Base-by-base conservation (phyloP, 1,284 basidiomycete genomes). In the Heterobasidion annosum region DNA sequence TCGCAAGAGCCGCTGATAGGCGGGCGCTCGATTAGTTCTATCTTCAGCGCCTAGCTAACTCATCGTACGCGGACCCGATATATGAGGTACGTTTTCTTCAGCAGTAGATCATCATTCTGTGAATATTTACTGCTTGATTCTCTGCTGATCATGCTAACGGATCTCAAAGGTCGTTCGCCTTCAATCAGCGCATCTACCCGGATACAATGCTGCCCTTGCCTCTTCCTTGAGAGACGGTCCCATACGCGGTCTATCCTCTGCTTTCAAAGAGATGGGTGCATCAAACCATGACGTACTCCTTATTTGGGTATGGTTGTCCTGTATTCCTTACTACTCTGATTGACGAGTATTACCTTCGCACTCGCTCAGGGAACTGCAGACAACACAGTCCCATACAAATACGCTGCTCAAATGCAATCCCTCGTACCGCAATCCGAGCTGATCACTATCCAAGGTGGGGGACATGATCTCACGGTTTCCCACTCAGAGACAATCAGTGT, bases 181-280 rank as follows among this genome's bases (percentile, higher is more conserved):
- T 10, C 88, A 91, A 68, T 83, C 82, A 0, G 85, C 85, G 1
- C 79, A 85, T 63, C 73, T 91, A 10, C 78, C 83, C 5, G 81
- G 87, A 7, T 90, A 81, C 66, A 84, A 87, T 56, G 72, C 77
- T 16, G 88, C 88, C 0, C 67, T 91, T 12, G 85, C 85, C 0
- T 87, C 85, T 8, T 88, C 83, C 1, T 70, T 91, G 10, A 76
- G 85, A n/a, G 77, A 85, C 47, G 86, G 87, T 1, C 87, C 86
- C 9, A 68, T 88, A 32, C 77, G 82, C 40, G 84, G 83, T 4
- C 75, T 80, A 56, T 68, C 63, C 25, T 62, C 73, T 1, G 72
- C 81, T 5, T 87, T 84, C 62, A 64, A 71, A 18, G 70, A 74
- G 1, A 68, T 78, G 5, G 78, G 74, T 1, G 48, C 60, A 57